Conservation (phyloP, 2,329 filamentous ascomycete species). For the Microsporum ferrugineum region DNA sequence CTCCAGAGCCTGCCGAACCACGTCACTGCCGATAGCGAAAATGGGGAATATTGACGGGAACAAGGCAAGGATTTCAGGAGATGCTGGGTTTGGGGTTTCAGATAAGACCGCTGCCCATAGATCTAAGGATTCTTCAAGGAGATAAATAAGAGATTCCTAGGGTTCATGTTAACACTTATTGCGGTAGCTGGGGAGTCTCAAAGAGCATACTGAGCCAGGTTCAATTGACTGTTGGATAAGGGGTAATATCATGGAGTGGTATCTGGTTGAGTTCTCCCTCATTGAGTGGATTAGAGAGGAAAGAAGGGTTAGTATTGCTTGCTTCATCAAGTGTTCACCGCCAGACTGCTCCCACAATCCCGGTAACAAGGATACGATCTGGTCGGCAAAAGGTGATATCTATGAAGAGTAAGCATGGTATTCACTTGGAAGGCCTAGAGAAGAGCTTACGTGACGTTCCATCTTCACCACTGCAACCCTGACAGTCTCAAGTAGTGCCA, state of each 20-base stretch:
- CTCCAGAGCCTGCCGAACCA: conserved; percentile 49
- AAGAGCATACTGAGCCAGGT: conserved; percentile 50
- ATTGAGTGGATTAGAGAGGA: conserved; percentile 76
- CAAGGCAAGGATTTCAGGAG: conserved; percentile 51
- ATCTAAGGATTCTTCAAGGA: conserved; percentile 84
- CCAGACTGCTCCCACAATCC: conserved; percentile 74
- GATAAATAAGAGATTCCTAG: conserved; percentile 57
- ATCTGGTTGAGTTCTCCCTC: conserved; percentile 63
- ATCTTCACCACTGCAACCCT: conserved; percentile 68
- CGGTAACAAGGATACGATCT: conserved; percentile 70
- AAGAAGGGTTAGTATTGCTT: conserved; percentile 78
- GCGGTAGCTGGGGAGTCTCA: background rate
- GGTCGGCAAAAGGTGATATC: conserved; percentile 58
- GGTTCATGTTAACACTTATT: background rate
- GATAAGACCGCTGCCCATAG: conserved; percentile 69
- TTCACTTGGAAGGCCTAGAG: conserved; percentile 49
- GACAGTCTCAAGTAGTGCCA: conserved; percentile 79
- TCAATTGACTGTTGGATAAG: conserved; percentile 71
- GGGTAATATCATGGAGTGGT: conserved; percentile 69
- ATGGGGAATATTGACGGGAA: conserved; percentile 54
- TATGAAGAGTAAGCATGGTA: conserved; percentile 55
- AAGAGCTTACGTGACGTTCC: conserved; percentile 52
- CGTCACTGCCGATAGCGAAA: conserved; percentile 54
- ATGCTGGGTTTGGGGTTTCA: conserved; percentile 51
- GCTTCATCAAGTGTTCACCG: conserved; percentile 86